Base-by-base conservation (phyloP, 768 basidiomycete genomes). In the Hypsizygus marmoreus region DNA sequence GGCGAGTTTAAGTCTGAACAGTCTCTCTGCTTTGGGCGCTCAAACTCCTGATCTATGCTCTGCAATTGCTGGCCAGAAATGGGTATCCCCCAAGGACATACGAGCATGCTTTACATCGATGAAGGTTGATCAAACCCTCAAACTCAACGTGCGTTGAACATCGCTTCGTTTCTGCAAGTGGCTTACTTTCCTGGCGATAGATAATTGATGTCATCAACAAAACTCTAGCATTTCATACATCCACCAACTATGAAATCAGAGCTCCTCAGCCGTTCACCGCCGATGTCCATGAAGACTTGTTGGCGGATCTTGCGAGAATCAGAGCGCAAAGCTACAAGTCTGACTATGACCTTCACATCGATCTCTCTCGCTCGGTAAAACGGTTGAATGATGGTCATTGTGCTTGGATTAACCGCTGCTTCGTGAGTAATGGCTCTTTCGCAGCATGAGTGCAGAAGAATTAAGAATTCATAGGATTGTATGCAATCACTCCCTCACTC, bases 351-450 rank as follows among this genome's bases (percentile, higher is more conserved):
- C 68, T 81, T 32, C 81, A 82, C 56, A 51, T 80, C 24, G 80
- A 80, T 52, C 59, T 82, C 9, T 80, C 74, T 25, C 66, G 71
- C 13, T 66, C 81, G 1, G 67, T 82, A 46, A 80, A 79, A 55
- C 67, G 76, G 8, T 65, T 80, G 26, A 76, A 79, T 47, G 82
- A 84, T 53, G 81, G 81, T 0, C 82, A 82, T 55, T 79, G 77
- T 56, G 71, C 73, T 9, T 77, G 77, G 63, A 67, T 78, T 19
- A 80, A 81, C 55, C 53, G 63, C 17, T 84, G 81, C 59, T 82
- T 75, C 58, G 80, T 81, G 50, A 69, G 74, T 75, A 12, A 31
- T 12, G 19, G 9, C 10, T 25, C 34, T 13, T 26, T 23, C 33
- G n/a, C n/a, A n/a, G n/a, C 37, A 19, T 20, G 6, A 34, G 45